Evolutionary conservation across 495 filamentous ascomycete genomes (phyloP).

Genomic region (Podospora pseudocomata): DNA sequence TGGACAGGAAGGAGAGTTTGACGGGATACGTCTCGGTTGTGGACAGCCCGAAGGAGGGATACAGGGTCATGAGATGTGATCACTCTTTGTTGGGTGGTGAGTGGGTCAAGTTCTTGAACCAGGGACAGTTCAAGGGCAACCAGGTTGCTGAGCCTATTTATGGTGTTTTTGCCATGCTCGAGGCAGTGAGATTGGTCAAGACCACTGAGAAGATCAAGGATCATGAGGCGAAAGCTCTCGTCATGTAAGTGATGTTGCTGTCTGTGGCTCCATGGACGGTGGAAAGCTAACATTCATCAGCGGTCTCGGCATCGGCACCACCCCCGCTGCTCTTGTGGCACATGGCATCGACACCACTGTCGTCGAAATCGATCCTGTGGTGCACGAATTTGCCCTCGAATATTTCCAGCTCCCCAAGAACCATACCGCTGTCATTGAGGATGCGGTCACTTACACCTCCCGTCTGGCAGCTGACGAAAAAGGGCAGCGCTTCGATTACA

Average conservation of each 20-base stretch:
- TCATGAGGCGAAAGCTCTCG: constrained; percentile 69
- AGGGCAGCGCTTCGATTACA: constrained; percentile 71
- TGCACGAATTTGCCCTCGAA: constrained; percentile 72
- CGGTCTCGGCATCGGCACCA: constrained; percentile 88
- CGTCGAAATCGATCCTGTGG: constrained; percentile 88
- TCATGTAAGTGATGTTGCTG: constrained; percentile 59
- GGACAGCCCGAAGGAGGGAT: constrained; percentile 65
- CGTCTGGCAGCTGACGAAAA: constrained; percentile 35
- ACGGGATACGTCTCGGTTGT: constrained; percentile 93
- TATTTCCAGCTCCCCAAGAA: constrained; percentile 79
- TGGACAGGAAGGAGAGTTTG: constrained; percentile 75
- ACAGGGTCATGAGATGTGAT: constrained; percentile 84
- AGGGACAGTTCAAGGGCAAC: constrained; percentile 36
- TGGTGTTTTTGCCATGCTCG: constrained; percentile 86
- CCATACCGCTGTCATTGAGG: constrained; percentile 74
- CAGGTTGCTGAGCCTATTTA: constrained; percentile 81
- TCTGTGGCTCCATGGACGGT: neutral
- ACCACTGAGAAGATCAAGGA: constrained; percentile 53
- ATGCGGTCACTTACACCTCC: constrained; percentile 76
- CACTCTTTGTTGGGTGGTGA: constrained; percentile 94
- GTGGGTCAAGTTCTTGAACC: constrained; percentile 59
- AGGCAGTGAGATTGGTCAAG: constrained; percentile 80
- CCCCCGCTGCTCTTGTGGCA: constrained; percentile 76
- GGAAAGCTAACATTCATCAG: constrained; percentile 41
- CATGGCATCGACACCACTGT: constrained; percentile 91